Conservation (phyloP, 2,329 filamentous ascomycete genomes). For the Colletotrichum echinochloae region DNA sequence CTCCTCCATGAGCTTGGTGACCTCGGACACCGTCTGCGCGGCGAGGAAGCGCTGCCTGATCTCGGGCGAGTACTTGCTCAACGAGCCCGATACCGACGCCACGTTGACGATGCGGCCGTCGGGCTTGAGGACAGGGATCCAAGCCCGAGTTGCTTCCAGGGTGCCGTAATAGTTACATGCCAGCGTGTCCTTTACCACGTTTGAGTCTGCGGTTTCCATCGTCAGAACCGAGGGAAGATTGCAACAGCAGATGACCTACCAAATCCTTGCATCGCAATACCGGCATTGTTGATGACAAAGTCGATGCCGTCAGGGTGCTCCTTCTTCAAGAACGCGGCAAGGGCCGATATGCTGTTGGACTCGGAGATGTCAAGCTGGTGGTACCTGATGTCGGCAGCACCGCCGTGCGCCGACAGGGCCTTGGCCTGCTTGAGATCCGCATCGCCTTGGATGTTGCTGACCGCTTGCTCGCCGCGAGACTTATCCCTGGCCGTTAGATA, state of each 20-base stretch:
- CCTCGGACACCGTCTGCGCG: conserved; percentile 54
- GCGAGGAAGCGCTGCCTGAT: conserved; percentile 57
- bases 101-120: conserved; percentile 63
- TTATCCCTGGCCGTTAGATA: conserved; percentile 65
- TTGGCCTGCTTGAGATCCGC: conserved; percentile 58
- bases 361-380: conserved; percentile 61
- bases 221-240: background rate
- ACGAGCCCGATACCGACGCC: conserved; percentile 56
- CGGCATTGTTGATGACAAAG: conserved; percentile 66
- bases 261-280: conserved; percentile 59
- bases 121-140: conserved; percentile 59
- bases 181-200: conserved; percentile 62
- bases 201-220: conserved; percentile 36
- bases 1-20: conserved; percentile 61
- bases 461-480: conserved; percentile 59
- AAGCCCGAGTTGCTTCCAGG: conserved; percentile 55
- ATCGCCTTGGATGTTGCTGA: conserved; percentile 57
- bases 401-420: conserved; percentile 54
- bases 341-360: conserved; percentile 55
- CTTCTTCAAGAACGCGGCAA: conserved; percentile 55
- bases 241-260: conserved; percentile 44
- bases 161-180: conserved; percentile 65
- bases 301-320: conserved; percentile 62
- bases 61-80: conserved; percentile 59
- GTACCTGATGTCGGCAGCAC: conserved; percentile 60